These are phyloP conservation scores for Colletotrichum trifolii DNA, from an alignment of 2,329 filamentous ascomycete species.

Conservation along the genomic window DNA sequence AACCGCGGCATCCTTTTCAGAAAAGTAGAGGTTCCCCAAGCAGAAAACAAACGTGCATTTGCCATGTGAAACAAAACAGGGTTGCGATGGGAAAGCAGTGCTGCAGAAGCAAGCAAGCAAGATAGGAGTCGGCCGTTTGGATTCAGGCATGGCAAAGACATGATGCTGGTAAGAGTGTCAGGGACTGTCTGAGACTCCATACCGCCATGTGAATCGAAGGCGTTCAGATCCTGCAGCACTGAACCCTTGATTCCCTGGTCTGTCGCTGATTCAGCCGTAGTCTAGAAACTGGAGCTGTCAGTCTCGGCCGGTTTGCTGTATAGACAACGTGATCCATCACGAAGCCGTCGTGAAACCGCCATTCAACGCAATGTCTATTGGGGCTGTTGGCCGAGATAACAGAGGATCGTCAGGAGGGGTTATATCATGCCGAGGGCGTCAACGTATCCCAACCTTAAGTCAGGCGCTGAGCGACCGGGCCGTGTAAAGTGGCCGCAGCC, in stretches of 20 bases:
- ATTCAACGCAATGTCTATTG: constrained; percentile 9
- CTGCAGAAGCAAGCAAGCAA: not conserved
- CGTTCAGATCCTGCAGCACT: constrained; percentile 12
- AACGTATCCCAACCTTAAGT: constrained; percentile 15
- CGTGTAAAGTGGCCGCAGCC: constrained; percentile 23
- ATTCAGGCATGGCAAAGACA: not conserved
- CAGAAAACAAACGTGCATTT: not conserved
- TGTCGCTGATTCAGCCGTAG: not conserved
- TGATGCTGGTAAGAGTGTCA: not conserved
- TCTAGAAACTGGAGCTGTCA: no score
- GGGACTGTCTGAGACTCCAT: constrained; percentile 8
- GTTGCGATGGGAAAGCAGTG: not conserved
- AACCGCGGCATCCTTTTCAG: no score
- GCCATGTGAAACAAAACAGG: not conserved
- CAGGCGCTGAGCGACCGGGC: constrained; percentile 16
- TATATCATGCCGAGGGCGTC: constrained; percentile 20
- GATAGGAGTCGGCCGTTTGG: not conserved
- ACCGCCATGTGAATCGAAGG: not conserved
- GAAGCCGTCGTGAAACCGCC: constrained; percentile 23
- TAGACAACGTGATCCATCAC: constrained; percentile 5
- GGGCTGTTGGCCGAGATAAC: not conserved
- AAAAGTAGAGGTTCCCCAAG: no score
- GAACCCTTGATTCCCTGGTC: not conserved
- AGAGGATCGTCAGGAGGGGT: constrained; percentile 1
- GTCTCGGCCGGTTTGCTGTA: not conserved